These are phyloP conservation scores for Scutellaria galericulata DNA, from an alignment of 257 asterid species.

Conservation along the genomic window DNA sequence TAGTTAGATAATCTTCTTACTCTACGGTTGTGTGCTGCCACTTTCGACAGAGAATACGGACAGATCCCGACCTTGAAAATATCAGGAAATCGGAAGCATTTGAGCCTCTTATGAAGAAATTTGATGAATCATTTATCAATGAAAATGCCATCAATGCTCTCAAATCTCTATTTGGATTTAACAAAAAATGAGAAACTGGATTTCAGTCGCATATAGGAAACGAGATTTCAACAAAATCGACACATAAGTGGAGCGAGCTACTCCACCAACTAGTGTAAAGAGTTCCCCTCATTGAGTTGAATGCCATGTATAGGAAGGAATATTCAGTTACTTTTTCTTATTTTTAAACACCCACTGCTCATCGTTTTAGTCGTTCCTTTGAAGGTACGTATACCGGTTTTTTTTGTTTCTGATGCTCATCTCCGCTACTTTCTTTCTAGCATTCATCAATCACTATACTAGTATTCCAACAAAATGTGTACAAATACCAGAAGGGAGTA, in stretches of 20 bases:
- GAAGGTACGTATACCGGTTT: not conserved
- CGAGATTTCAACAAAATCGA: not conserved
- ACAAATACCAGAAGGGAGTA: no score
- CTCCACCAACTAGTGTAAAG: no score
- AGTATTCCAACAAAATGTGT: no score
- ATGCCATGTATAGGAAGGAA: no score
- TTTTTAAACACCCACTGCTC: not conserved
- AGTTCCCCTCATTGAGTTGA: no score
- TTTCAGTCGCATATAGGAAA: no score
- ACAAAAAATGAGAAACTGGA: slow-evolving; percentile 52
- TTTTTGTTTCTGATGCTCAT: slow-evolving; percentile 17
- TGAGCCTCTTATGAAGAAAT: slow-evolving; percentile 72
- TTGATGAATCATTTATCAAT: slow-evolving; percentile 88
- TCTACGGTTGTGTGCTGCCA: not conserved
- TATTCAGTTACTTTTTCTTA: no score
- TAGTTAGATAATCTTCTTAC: not conserved
- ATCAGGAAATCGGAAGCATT: slow-evolving; percentile 69
- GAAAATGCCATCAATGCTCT: slow-evolving; percentile 91
- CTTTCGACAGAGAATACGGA: slow-evolving; percentile 69
- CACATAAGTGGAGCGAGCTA: no score
- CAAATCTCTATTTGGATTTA: slow-evolving; percentile 85
- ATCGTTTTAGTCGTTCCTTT: slow-evolving; percentile 20
- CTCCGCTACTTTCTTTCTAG: not conserved
- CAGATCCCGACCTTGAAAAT: slow-evolving; percentile 86
- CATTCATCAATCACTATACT: no score